Base-by-base conservation (phyloP, 176 grass and related monocot genomes). In the Musa itinerans region DNA sequence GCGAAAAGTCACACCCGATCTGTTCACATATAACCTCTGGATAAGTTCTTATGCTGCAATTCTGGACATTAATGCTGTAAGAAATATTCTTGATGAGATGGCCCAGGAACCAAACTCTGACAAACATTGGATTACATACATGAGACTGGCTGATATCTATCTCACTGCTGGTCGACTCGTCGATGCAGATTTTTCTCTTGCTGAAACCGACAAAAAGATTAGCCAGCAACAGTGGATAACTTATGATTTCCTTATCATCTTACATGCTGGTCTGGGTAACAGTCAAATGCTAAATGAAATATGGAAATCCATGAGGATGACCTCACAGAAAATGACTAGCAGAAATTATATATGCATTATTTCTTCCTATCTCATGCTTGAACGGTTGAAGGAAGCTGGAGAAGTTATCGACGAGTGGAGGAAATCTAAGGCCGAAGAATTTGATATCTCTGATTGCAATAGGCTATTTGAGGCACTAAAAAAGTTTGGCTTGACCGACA, bases 11-110 rank as follows among this genome's bases (percentile, higher is more conserved):
- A 77, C 78, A 2, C 80, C 86, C 16, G 93, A 92, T 65, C 80
- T 96, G 11, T 96, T 84, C 84, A 92, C 89, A 1, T 96, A 96
- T 85, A 96, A 96, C 71, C 88, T 93, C 34, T 80, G 85, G 34
- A 72, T 89, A 59, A 97, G 94, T 6, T 86, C 90, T 49, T 77
- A 76, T 50, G 82, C 85, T 12, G 85, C 88, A 15, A 77, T 77
- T 56, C 64, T 91, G 77, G 88, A 98, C 73, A 81, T 93, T 0
- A 74, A 83, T 62, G 86, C 16, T 27, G 78, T 85, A 78, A 87
- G 14, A 67, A 84, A 22, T 72, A 86, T 98, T n/a, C 74, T 98
- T 2, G 80, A 82, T 6, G 88, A 98, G 78, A 93, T 93, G 87
- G 84, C 78, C 0, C 65, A 68, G 20, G 85, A 96, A 52, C 67